Evolutionary conservation across 129 eudicot species (phyloP).

Genomic region (Artemisia tridentata): DNA sequence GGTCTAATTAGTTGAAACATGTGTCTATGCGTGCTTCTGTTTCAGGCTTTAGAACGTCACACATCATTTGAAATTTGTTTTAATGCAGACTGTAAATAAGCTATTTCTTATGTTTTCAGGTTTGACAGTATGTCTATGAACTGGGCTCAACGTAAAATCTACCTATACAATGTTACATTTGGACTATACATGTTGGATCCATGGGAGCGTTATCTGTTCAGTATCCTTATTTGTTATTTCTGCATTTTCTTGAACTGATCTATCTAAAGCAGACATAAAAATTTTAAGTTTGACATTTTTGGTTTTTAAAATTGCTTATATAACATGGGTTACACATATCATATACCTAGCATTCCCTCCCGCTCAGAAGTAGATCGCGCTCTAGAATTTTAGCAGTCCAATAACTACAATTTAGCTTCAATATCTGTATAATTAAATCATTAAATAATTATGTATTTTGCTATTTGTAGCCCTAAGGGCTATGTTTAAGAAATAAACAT

Average conservation of each 20-base stretch:
- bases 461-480: too few species aligned
- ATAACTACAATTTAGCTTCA: background rate
- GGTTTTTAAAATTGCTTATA: too few species aligned
- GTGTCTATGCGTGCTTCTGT: background rate
- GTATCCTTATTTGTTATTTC: conserved; percentile 57
- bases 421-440: background rate
- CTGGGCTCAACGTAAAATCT: conserved; percentile 84
- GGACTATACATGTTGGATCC: conserved; percentile 95
- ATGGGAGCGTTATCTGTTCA: conserved; percentile 96
- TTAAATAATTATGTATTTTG: background rate
- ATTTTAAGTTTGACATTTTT: background rate
- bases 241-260: background rate
- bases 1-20: background rate
- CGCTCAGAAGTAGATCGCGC: background rate
- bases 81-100: background rate
- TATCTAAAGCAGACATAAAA: background rate
- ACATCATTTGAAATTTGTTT: background rate
- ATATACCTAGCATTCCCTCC: too few species aligned
- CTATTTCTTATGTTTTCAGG: conserved; percentile 20
- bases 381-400: background rate
- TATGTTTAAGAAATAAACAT: too few species aligned
- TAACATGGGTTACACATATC: too few species aligned
- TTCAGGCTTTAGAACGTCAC: conserved; percentile 12
- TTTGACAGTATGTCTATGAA: conserved; percentile 46
- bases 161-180: conserved; percentile 80